A percentile compares a stretch with the other conserved stretches of the same genome.
These are phyloP conservation scores for Flaveria sonorensis DNA, from an alignment of 129 eudicot species.

Conservation along the genomic window DNA sequence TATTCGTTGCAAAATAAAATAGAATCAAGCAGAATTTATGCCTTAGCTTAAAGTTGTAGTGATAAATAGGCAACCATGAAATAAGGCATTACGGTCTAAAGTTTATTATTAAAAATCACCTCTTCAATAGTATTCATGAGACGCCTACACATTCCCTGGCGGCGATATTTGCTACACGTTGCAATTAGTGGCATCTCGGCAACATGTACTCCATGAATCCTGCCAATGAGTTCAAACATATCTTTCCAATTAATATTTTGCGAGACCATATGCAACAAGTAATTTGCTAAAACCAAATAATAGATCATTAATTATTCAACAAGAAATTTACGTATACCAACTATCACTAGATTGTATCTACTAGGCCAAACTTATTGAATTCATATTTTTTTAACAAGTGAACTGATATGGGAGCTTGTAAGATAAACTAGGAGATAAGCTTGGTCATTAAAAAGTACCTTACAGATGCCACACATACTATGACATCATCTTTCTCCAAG, in stretches of 20 bases:
- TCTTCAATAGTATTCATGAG: constrained; percentile 72
- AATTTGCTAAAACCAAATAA: neutral
- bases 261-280: constrained; percentile 6
- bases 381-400: constrained; percentile 8
- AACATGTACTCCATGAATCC: constrained; percentile 85
- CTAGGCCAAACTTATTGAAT: neutral
- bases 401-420: neutral
- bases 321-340: neutral
- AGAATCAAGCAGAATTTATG: neutral
- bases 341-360: neutral
- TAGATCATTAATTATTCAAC: neutral
- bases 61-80: constrained; percentile 15
- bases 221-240: constrained; percentile 32
- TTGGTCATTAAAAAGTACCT: constrained; percentile 52
- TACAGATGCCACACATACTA: constrained; percentile 77
- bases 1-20: neutral
- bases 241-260: constrained; percentile 17
- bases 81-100: neutral
- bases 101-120: constrained; percentile 44
- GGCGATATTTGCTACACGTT: constrained; percentile 85
- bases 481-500: constrained; percentile 87
- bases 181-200: constrained; percentile 99
- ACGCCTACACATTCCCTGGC: constrained; percentile 96
- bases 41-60: constrained; percentile 8
- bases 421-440: neutral